Evolutionary conservation across 345 rosid species (phyloP).

Genomic region (Eucalyptus tenuipes): DNA sequence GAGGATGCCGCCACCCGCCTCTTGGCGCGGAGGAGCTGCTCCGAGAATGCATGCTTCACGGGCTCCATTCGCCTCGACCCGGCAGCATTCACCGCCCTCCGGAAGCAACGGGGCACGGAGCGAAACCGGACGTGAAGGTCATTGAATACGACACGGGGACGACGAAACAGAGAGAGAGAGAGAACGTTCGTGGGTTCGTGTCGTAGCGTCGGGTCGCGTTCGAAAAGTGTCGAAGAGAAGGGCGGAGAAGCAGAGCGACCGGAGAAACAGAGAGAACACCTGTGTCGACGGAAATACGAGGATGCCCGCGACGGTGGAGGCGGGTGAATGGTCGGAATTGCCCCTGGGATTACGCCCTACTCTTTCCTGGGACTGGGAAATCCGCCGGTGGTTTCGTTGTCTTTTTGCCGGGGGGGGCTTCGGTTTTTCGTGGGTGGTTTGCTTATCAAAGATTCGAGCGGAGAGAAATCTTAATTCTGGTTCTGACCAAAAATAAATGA

Average conservation of each 20-base stretch:
- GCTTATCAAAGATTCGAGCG: background rate
- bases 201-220: background rate
- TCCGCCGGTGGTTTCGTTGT: background rate
- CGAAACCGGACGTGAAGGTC: background rate
- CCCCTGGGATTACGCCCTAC: background rate
- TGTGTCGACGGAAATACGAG: background rate
- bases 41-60: background rate
- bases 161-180: background rate
- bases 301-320: background rate
- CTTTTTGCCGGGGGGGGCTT: background rate
- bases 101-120: background rate
- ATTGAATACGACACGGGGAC: background rate
- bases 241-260: background rate
- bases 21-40: background rate
- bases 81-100: background rate
- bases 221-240: background rate
- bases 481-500: background rate
- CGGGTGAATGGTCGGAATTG: background rate
- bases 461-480: background rate
- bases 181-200: background rate
- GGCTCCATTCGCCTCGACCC: background rate
- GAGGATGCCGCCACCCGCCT: slow-evolving; percentile 26
- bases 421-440: background rate
- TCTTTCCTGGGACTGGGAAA: background rate
- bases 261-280: background rate